These are phyloP conservation scores for Zizania palustris DNA, from an alignment of 202 grass and related monocot genomes.

Conservation along the genomic window DNA sequence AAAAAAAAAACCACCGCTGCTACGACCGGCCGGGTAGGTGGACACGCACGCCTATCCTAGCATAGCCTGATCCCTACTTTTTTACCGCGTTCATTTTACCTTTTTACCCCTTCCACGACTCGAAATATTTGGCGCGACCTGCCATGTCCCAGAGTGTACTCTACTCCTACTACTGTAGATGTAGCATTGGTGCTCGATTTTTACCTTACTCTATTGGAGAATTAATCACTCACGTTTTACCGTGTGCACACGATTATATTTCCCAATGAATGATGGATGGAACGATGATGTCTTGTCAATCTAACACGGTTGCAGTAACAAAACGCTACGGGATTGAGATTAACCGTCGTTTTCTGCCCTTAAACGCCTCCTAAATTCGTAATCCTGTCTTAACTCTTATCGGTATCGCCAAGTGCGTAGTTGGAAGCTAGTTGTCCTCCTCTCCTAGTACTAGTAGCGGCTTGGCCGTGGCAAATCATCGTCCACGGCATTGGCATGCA, in stretches of 20 bases:
- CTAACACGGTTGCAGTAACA: not conserved
- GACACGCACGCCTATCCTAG: not conserved
- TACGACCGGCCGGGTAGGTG: not conserved
- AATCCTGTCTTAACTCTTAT: not conserved
- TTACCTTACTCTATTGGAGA: not conserved
- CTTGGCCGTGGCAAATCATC: conserved; percentile 2
- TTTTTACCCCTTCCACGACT: not conserved
- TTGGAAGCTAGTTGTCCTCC: not conserved
- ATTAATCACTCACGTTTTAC: not conserved
- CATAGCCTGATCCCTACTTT: not conserved
- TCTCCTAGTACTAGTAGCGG: not conserved
- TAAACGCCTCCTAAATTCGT: not conserved
- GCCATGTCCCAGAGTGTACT: not conserved
- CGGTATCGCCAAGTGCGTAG: not conserved
- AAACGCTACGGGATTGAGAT: not conserved
- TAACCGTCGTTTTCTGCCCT: not conserved
- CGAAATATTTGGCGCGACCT: conserved; percentile 28
- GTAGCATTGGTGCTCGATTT: conserved; percentile 10
- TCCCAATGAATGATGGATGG: not conserved
- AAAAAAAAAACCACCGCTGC: not conserved
- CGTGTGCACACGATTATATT: not conserved
- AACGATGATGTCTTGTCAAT: not conserved
- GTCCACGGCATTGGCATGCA: conserved; percentile 50
- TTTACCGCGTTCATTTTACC: not conserved
- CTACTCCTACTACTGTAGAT: not conserved